A percentile compares a stretch with the other conserved stretches of the same genome.
These are phyloP conservation scores for Pseudogymnoascus sp. DNA, from an alignment of 2,329 filamentous ascomycete species.

Conservation along the genomic window DNA sequence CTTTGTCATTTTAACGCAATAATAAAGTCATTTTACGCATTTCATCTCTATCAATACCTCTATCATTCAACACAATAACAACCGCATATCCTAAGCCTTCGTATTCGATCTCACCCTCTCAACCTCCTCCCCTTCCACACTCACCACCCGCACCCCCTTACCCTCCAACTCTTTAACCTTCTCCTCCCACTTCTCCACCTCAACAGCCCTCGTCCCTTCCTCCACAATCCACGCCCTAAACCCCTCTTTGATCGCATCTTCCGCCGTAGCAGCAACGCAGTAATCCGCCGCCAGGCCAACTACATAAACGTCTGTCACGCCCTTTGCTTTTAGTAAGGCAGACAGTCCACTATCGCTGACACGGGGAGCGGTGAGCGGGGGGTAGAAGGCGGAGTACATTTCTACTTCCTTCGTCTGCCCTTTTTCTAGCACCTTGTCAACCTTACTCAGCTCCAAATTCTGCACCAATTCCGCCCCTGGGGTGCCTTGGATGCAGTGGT, in stretches of 20 bases:
- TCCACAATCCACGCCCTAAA: constrained; percentile 70
- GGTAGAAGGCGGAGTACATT: constrained; percentile 90
- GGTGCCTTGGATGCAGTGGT: constrained; percentile 75
- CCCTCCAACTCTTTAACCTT: constrained; percentile 40
- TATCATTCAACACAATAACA: no score
- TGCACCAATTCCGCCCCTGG: constrained; percentile 64
- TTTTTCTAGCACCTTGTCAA: constrained; percentile 70
- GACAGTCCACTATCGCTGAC: constrained; percentile 58
- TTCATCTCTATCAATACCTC: no score
- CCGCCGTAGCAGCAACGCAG: constrained; percentile 75
- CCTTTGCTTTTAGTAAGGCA: constrained; percentile 43
- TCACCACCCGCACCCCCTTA: constrained; percentile 56
- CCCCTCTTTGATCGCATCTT: constrained; percentile 68
- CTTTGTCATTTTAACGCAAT: background rate
- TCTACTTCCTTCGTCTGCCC: constrained; percentile 67
- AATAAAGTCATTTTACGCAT: background rate
- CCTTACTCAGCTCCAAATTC: constrained; percentile 51
- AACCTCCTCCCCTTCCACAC: constrained; percentile 48
- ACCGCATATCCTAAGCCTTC: constrained; percentile 13
- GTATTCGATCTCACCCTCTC: constrained; percentile 32
- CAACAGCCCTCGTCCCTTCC: constrained; percentile 70
- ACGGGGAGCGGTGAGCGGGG: constrained; percentile 59
- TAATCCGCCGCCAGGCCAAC: constrained; percentile 84
- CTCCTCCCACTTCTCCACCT: constrained; percentile 49
- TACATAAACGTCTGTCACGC: constrained; percentile 72